Base-by-base conservation (phyloP, 2,329 filamentous ascomycete genomes). In the Whalleya microplaca region DNA sequence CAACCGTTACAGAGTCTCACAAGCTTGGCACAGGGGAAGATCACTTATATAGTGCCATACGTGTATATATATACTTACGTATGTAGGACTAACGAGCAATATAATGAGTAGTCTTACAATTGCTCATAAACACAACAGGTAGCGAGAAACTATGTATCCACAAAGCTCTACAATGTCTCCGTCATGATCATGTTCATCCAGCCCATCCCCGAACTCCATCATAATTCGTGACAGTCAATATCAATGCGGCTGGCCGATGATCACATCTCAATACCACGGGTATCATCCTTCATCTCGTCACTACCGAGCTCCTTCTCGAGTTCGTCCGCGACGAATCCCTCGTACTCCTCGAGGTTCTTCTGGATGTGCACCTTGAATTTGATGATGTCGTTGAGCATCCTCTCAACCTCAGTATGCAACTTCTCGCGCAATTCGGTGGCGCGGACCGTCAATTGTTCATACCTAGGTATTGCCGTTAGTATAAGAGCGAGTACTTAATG, bases 331-430 rank as follows among this genome's bases (percentile, higher is more conserved):
- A 97, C 92, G 71, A 97, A 96, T 53, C 88, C 87, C 76, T 99
- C 95, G 73, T 96, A 98, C 69, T 95, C 91, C 71, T 97, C 94
- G 51, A 99, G 79, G 56, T 87, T 89, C 77, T 92, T 93, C 74
- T 99, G 95, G 49, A 99, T 82, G 70, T 98, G 93, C 63, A 99
- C 91, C 78, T 99, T 99, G 84, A 99, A 98, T 70, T 96, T 93
- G 78, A 98, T 96, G 60, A 97, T 90, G 71, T 98, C 93, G 76
- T 97, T 96, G 58, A 99, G 79, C 85, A 98, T 96, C 67, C 88
- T 89, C 77, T 97, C 95, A 67, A 97, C 91, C 73, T 97, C 93
- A 0, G 92, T 96, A 73, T 99, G 95, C n/a, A 99, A 81, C 72
- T 98, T 93, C 73, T 99, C 95, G n/a, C 95, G 86, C 21, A 98